Evolutionary conservation across 352 stramenopile genomes (phyloP).

Genomic region (Phytophthora megakarya): DNA sequence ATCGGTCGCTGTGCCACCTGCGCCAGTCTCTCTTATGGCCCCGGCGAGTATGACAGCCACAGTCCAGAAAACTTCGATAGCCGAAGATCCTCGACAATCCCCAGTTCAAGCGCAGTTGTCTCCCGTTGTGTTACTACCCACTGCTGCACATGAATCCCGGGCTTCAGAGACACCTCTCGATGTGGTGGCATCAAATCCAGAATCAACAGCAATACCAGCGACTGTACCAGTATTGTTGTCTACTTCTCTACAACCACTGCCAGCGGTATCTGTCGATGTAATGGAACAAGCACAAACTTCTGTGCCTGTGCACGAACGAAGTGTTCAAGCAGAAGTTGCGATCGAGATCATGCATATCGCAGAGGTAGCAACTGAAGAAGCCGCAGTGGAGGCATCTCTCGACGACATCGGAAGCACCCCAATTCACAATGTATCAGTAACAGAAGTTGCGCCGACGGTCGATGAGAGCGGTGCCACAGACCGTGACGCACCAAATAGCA

Average conservation of each 20-base stretch:
- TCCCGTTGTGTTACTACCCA: constrained; percentile 44
- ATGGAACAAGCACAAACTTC: constrained; percentile 14
- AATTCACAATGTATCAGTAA: constrained; percentile 62
- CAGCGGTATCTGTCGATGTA: constrained; percentile 22
- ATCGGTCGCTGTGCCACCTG: constrained; percentile 27
- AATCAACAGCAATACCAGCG: constrained; percentile 17
- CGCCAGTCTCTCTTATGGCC: constrained; percentile 27
- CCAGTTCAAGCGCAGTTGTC: constrained; percentile 34
- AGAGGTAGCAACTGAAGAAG: constrained; percentile 26
- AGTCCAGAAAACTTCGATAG: constrained; percentile 13
- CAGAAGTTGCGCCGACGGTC: constrained; percentile 24
- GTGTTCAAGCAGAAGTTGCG: constrained; percentile 40
- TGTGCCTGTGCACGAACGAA: constrained; percentile 31
- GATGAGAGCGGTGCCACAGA: constrained; percentile 28
- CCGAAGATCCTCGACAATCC: constrained; percentile 19
- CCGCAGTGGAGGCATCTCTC: constrained; percentile 29
- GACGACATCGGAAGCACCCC: constrained; percentile 45
- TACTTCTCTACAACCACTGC: constrained; percentile 25
- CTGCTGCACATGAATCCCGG: constrained; percentile 18
- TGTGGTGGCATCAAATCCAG: constrained; percentile 11
- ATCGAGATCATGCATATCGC: constrained; percentile 39
- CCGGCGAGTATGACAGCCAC: constrained; percentile 15
- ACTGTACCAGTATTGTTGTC: constrained; percentile 11
- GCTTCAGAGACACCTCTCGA: constrained; percentile 27
- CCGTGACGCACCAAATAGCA: constrained; percentile 36